Conservation (phyloP, 352 stramenopile species). For the Hyaloperonospora brassicae region DNA sequence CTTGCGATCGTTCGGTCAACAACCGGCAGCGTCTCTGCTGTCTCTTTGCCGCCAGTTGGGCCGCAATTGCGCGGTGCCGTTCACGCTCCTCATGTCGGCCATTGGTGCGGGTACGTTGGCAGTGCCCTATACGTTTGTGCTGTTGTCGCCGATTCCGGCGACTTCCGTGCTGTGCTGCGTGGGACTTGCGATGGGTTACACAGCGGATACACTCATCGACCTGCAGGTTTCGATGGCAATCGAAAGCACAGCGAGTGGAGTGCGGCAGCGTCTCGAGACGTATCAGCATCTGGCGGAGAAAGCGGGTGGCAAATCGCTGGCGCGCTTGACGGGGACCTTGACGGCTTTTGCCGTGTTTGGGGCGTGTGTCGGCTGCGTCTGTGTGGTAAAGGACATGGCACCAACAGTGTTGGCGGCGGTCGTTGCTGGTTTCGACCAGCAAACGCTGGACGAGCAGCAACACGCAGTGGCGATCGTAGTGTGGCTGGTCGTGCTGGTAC, state of each 20-base stretch:
- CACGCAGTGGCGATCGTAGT: conserved; percentile 29
- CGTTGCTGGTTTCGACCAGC: conserved; percentile 14
- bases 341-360: conserved; percentile 72
- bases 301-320: conserved; percentile 43
- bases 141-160: conserved; percentile 37
- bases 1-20: too few relatives aligned
- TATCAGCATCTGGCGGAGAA: conserved; percentile 59
- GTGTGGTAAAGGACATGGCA: conserved; percentile 67
- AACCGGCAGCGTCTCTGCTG: not conserved
- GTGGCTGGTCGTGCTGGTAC: conserved; percentile 53
- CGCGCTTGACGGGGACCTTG: conserved; percentile 44
- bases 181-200: conserved; percentile 63
- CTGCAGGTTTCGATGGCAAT: conserved; percentile 49
- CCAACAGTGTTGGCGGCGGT: conserved; percentile 40
- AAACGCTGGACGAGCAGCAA: conserved; percentile 28
- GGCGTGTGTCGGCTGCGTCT: conserved; percentile 61
- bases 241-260: conserved; percentile 7
- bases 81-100: conserved; percentile 53
- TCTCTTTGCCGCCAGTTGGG: conserved; percentile 22
- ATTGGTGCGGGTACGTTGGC: conserved; percentile 49
- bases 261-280: conserved; percentile 41
- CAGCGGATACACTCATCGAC: conserved; percentile 50
- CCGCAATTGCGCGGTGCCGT: conserved; percentile 26
- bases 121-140: conserved; percentile 61
- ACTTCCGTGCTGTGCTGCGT: conserved; percentile 39